phyloP scores from a whole-genome alignment of 139 green algal species.

The Micractinium sp. region DNA sequence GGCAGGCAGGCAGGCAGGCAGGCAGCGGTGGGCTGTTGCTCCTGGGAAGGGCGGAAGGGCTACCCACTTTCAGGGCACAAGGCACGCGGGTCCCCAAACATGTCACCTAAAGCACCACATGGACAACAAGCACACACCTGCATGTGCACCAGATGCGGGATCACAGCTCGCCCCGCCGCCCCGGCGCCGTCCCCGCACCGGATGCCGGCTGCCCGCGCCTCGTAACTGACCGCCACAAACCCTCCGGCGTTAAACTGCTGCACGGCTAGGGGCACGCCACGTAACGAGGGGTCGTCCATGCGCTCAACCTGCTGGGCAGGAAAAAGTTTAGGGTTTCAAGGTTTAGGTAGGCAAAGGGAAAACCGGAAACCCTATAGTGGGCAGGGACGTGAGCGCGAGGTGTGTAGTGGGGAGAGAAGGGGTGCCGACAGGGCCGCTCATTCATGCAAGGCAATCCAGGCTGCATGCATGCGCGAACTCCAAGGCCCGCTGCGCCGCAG shows the following conservation, averaged over 20 bases:
- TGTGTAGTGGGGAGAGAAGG: too few species aligned
- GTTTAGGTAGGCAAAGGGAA: too few species aligned
- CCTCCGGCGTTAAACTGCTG: conserved; percentile 73
- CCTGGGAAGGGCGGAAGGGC: too few species aligned
- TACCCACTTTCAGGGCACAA: neutral
- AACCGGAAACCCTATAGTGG: too few species aligned
- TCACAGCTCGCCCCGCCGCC: conserved; percentile 48
- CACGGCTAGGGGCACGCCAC: conserved; percentile 61
- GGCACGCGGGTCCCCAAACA: neutral
- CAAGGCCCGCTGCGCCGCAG: too few species aligned
- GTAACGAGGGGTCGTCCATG: conserved; percentile 61
- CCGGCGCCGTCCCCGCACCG: conserved; percentile 69
- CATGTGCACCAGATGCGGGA: conserved; percentile 40
- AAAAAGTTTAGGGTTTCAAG: neutral
- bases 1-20: neutral
- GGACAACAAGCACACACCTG: neutral
- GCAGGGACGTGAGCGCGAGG: neutral
- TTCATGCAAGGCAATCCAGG: neutral
- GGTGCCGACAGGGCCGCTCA: too few species aligned
- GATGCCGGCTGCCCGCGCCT: conserved; percentile 68
- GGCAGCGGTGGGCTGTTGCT: too few species aligned
- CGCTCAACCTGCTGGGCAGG: conserved; percentile 58
- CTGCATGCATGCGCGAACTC: too few species aligned
- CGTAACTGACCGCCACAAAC: conserved; percentile 74
- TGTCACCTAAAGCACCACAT: neutral